Evolutionary conservation across 2,329 filamentous ascomycete species (phyloP).

Genomic region (Scytalidium lignicola): DNA sequence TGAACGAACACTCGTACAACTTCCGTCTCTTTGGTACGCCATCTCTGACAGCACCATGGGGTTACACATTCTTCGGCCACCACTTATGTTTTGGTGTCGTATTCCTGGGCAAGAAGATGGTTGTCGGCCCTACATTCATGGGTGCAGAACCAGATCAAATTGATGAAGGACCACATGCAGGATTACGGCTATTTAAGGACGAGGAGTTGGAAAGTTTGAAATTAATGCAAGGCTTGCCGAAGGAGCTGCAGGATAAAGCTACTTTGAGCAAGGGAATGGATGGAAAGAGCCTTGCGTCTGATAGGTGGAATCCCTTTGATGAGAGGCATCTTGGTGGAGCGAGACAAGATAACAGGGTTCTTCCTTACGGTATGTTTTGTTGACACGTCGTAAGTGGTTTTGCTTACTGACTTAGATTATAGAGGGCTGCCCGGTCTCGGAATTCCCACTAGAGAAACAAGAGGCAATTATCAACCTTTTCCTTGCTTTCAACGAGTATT

Average conservation of each 20-base stretch:
- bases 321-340: conserved; percentile 75
- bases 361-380: conserved; percentile 48
- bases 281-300: conserved; percentile 33
- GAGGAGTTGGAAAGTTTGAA: conserved; percentile 23
- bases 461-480: conserved; percentile 53
- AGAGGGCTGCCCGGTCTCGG: conserved; percentile 54
- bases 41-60: conserved; percentile 19
- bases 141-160: conserved; percentile 68
- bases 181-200: conserved; percentile 17
- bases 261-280: conserved; percentile 27
- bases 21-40: conserved; percentile 22
- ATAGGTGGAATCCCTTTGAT: conserved; percentile 76
- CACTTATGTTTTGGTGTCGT: conserved; percentile 72
- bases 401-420: conserved; percentile 2
- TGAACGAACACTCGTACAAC: conserved; percentile 25
- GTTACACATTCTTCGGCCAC: conserved; percentile 57
- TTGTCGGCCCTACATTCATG: conserved; percentile 71
- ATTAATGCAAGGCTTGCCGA: conserved; percentile 24
- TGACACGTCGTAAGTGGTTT: conserved; percentile 19
- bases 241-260: conserved; percentile 23
- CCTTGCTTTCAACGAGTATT: conserved; percentile 62
- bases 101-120: conserved; percentile 58
- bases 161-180: conserved; percentile 24
- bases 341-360: conserved; percentile 70
- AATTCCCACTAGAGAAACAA: conserved; percentile 45